phyloP scores from a whole-genome alignment of 768 basidiomycete genomes.

The Phylloporus sp. region DNA sequence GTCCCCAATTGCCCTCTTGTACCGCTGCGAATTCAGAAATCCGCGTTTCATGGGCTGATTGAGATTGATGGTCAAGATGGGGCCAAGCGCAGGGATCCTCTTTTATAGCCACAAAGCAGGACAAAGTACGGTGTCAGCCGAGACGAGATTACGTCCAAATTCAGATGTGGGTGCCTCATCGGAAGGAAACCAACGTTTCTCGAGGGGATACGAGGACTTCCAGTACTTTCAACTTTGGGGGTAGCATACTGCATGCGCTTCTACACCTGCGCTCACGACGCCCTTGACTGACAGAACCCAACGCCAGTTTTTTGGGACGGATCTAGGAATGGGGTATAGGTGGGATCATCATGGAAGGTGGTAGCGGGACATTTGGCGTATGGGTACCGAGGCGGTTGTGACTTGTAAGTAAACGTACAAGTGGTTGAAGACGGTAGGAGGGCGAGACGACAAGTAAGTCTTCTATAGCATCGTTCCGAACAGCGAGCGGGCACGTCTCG shows the following conservation, averaged over 20 bases:
- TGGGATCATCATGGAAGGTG: constrained; percentile 31
- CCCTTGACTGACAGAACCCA: constrained; percentile 72
- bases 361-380: constrained; percentile 27
- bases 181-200: background rate
- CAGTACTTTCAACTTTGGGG: constrained; percentile 90
- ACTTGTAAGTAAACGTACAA: constrained; percentile 23
- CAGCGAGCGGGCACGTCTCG: constrained; percentile 11
- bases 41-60: constrained; percentile 23
- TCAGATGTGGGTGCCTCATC: constrained; percentile 18
- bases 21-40: constrained; percentile 12
- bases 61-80: background rate
- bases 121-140: background rate
- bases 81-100: no score
- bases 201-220: constrained; percentile 25
- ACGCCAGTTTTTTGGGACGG: constrained; percentile 20
- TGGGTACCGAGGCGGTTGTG: constrained; percentile 27
- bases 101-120: no score
- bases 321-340: constrained; percentile 43
- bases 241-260: constrained; percentile 75
- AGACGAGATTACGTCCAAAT: constrained; percentile 16
- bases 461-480: constrained; percentile 22
- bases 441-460: constrained; percentile 9
- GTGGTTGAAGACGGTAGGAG: constrained; percentile 11
- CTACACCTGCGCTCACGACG: constrained; percentile 71
- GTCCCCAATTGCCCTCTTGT: constrained; percentile 8